Evolutionary conservation across 2,329 filamentous ascomycete species (phyloP).

Genomic region (Fusarium annulatum): DNA sequence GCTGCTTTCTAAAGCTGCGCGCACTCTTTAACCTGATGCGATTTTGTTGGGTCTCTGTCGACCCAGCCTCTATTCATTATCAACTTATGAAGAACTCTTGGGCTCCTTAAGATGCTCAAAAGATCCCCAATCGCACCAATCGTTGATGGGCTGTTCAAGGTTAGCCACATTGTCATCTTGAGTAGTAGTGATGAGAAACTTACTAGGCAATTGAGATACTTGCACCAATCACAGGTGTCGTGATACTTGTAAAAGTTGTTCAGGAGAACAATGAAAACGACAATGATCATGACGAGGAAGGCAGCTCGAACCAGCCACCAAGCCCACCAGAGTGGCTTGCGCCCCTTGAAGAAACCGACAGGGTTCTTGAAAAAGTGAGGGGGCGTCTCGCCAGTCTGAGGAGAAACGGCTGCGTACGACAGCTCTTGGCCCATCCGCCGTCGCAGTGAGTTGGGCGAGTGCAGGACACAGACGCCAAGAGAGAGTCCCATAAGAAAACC

Average conservation of each 20-base stretch:
- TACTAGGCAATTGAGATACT: constrained; percentile 92
- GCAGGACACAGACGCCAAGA: constrained; percentile 86
- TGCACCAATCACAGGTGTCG: constrained; percentile 88
- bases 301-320: constrained; percentile 93
- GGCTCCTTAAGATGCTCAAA: constrained; percentile 39
- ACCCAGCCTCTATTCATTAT: neutral
- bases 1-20: constrained; percentile 17
- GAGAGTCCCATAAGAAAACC: constrained; percentile 93
- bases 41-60: neutral
- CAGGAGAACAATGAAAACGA: constrained; percentile 87
- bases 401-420: constrained; percentile 76
- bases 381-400: constrained; percentile 59
- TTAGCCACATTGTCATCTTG: constrained; percentile 37
- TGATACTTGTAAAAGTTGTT: constrained; percentile 87
- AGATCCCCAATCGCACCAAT: constrained; percentile 71
- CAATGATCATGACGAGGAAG: constrained; percentile 80
- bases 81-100: neutral
- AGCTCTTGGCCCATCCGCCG: constrained; percentile 77
- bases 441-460: constrained; percentile 85
- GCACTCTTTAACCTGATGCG: neutral
- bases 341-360: constrained; percentile 86
- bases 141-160: constrained; percentile 65
- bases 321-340: constrained; percentile 94
- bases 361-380: constrained; percentile 70
- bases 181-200: constrained; percentile 56